Evolutionary conservation across 441 rosid genomes (phyloP).

Genomic region (Eutrema salsugineum): DNA sequence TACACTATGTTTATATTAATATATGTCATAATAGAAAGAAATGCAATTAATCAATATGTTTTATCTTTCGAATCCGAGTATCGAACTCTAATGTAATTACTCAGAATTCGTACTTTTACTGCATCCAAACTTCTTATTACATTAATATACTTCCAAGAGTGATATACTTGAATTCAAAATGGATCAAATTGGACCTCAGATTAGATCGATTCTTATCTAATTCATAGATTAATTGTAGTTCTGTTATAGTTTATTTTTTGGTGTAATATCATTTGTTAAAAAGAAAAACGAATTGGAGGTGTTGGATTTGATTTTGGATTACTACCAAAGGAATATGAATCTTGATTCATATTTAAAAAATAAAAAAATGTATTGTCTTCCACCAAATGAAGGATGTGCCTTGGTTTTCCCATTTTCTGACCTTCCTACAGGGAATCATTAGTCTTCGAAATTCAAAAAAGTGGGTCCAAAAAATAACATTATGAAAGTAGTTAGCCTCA

Average conservation of each 20-base stretch:
- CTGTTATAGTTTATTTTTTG: background rate
- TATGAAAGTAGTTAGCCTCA: slow-evolving; percentile 12
- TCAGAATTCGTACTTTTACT: background rate
- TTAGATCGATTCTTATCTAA: background rate
- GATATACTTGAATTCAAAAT: background rate
- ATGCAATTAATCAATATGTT: background rate
- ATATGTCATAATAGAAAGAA: too few species aligned
- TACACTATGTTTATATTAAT: background rate
- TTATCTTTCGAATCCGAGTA: background rate
- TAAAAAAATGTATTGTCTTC: background rate
- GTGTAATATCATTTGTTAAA: background rate
- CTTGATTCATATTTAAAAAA: background rate
- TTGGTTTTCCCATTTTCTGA: slow-evolving; percentile 5
- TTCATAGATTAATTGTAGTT: background rate
- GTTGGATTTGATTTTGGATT: background rate
- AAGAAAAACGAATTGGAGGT: background rate
- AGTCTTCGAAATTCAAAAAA: slow-evolving; percentile 17
- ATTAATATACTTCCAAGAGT: background rate
- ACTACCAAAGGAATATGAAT: slow-evolving; percentile 6
- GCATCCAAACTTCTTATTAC: background rate
- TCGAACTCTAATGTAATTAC: background rate
- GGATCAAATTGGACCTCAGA: background rate
- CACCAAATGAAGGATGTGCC: slow-evolving; percentile 21
- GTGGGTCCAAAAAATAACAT: slow-evolving; percentile 13
- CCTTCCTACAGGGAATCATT: slow-evolving; percentile 21